phyloP scores from a whole-genome alignment of 169 alveolate species.

The Cryptosporidium muris region DNA sequence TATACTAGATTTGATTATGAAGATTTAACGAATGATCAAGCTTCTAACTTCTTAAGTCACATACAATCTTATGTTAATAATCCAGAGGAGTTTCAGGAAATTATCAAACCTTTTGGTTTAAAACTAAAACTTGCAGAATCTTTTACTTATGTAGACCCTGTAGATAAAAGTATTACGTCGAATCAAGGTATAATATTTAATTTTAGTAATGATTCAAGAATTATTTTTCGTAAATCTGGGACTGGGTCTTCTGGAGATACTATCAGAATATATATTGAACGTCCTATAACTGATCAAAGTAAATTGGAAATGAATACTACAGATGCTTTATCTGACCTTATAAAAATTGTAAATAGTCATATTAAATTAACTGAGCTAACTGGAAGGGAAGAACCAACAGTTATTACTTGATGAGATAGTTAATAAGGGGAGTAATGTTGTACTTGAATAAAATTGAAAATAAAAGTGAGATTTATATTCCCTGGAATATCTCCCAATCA shows the following conservation, averaged over 20 bases:
- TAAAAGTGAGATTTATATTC: too few relatives aligned
- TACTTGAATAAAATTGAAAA: too few relatives aligned
- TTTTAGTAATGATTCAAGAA: constrained; percentile 87
- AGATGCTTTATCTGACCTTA: constrained; percentile 28
- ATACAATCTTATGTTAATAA: constrained; percentile 54
- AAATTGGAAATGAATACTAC: constrained; percentile 22
- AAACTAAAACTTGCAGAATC: constrained; percentile 78
- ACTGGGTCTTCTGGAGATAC: constrained; percentile 93
- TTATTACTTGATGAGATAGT: constrained; percentile 28
- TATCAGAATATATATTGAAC: constrained; percentile 91
- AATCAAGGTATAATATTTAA: constrained; percentile 90
- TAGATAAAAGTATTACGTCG: constrained; percentile 88
- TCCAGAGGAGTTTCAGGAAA: not conserved
- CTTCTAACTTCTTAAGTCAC: constrained; percentile 83
- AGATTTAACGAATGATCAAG: constrained; percentile 83
- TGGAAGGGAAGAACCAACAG: constrained; percentile 59
- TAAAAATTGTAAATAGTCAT: constrained; percentile 20
- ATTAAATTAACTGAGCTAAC: constrained; percentile 11
- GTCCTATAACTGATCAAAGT: constrained; percentile 75
- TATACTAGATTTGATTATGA: constrained; percentile 91
- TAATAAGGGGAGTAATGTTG: not conserved
- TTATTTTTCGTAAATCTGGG: constrained; percentile 88
- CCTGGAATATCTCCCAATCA: too few relatives aligned
- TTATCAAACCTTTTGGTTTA: constrained; percentile 2
- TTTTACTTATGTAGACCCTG: constrained; percentile 90